These are phyloP conservation scores for Tricholoma sp. DNA, from an alignment of 768 basidiomycete species.

Conservation along the genomic window DNA sequence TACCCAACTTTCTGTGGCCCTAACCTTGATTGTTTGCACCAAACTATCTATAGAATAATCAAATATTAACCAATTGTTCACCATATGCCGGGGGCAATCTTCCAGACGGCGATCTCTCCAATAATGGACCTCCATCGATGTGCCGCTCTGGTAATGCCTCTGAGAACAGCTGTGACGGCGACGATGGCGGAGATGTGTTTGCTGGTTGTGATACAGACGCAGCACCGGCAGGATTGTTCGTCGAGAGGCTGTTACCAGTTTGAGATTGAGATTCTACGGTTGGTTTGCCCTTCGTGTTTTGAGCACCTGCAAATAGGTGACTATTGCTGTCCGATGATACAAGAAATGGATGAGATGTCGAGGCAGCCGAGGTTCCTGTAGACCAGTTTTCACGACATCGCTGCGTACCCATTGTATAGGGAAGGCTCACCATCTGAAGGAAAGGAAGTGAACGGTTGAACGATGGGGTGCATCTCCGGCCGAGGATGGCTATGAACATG, in stretches of 20 bases:
- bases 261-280: too few relatives aligned
- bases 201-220: not conserved
- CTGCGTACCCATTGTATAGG: not conserved
- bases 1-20: too few relatives aligned
- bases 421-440: not conserved
- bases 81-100: slow-evolving; percentile 1
- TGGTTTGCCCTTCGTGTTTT: too few relatives aligned
- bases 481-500: not conserved
- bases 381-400: not conserved
- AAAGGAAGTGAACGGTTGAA: not conserved
- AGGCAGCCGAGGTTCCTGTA: not conserved
- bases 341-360: too few relatives aligned
- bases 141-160: not conserved
- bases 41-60: too few relatives aligned
- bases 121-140: not conserved
- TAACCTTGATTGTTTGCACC: too few relatives aligned
- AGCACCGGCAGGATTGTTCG: too few relatives aligned
- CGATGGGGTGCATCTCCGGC: not conserved
- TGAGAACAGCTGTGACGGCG: not conserved
- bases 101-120: not conserved
- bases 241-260: too few relatives aligned
- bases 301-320: too few relatives aligned
- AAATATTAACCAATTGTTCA: not conserved
- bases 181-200: not conserved
- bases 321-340: too few relatives aligned